Evolutionary conservation across 1,284 basidiomycete genomes (phyloP).

Genomic region (Ganoderma lucidum): DNA sequence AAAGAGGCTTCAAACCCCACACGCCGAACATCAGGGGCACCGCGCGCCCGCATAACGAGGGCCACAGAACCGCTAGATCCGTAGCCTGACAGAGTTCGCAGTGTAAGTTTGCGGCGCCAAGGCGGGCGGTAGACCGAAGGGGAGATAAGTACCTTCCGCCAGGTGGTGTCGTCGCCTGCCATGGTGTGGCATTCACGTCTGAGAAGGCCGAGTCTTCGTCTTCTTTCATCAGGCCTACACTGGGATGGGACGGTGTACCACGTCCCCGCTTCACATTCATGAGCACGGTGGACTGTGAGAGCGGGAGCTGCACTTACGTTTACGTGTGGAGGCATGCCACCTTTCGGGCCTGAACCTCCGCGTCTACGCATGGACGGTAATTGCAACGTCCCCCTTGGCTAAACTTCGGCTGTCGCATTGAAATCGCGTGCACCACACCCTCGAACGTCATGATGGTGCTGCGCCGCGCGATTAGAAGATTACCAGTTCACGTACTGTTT

Average conservation of each 20-base stretch:
- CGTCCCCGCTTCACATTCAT: not conserved
- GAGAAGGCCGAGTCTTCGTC: not conserved
- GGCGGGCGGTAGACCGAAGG: not conserved
- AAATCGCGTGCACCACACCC: not conserved
- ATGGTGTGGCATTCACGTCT: not conserved
- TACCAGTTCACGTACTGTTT: conserved; percentile 12
- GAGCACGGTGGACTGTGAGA: not conserved
- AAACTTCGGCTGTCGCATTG: not conserved
- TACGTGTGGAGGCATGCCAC: not conserved
- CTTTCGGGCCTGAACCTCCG: conserved; percentile 1
- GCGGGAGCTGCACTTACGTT: not conserved
- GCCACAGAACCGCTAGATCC: not conserved
- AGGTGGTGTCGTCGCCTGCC: not conserved
- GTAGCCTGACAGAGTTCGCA: not conserved
- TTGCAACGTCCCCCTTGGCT: conserved; percentile 3
- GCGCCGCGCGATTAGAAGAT: not conserved
- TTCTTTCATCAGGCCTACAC: not conserved
- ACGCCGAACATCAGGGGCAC: not conserved
- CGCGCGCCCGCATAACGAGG: conserved; percentile 1
- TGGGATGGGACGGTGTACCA: not conserved
- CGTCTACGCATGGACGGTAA: not conserved
- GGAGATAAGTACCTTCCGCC: not conserved
- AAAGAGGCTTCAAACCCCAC: not conserved
- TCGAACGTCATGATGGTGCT: conserved; percentile 7
- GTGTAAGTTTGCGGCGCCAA: not conserved